Evolutionary conservation across 2,329 filamentous ascomycete genomes (phyloP), one percentile per base, ranked within the genome.

Genomic region (Clonostachys chloroleuca): DNA sequence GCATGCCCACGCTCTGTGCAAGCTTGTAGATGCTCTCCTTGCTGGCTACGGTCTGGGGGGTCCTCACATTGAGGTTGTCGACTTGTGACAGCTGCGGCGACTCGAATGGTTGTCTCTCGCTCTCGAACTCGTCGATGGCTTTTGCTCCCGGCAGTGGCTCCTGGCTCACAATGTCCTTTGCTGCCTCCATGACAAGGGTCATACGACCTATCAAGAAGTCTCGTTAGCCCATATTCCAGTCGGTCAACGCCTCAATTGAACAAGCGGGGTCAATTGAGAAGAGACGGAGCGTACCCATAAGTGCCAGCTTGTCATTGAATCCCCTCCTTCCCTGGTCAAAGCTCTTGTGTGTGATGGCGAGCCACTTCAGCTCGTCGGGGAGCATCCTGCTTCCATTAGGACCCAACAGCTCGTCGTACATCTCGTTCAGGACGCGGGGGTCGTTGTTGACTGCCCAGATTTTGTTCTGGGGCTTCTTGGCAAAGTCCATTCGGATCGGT

Each of bases 341-440:
- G 69, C 91, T 96, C 80, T 97, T 97, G 68, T 97, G 94, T 54
- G 94, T 99, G 47, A 99, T 82, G 33, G 92, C 92, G 60, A 97
- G 74, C 94, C 94, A 99, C 72, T 96, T 97, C 52, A 94, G 77
- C 70, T 99, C 92, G 14, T 96, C 92, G 3, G 87, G 84, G 49
- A 99, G 75, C 64, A 94, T 65, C 56, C 78, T 80, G 55, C 87
- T 81, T 48, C 88, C 89, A 42, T 79, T 83, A 42, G 74, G 74
- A 6, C 92, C 92, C 47, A 97, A 70, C 56, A 97, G 79, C 46
- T 76, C 75, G 54, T 80, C 76, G 66, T 96, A 95, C 66, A 90
- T 87, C 43, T 80, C 74, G 63, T 97, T 87, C 47, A 99, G 74
- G 59, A 76, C 75, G 54, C 73, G 75, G 10, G 89, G 88, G 60